phyloP scores from a whole-genome alignment of 73 alveolate genomes.

The Blepharisma stoltei region DNA sequence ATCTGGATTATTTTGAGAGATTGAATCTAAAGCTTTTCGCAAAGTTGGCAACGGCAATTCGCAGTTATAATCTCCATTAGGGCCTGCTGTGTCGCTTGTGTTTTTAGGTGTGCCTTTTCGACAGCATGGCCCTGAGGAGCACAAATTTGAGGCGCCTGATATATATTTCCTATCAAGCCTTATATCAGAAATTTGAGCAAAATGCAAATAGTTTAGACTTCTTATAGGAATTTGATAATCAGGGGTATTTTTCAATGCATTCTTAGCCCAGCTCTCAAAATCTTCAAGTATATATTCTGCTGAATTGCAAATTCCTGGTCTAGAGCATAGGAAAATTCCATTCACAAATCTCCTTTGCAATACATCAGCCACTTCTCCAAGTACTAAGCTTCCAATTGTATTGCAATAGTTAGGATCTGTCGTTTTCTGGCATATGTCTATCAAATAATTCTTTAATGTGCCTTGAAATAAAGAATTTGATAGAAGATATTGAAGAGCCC shows the following conservation, averaged over 20 bases:
- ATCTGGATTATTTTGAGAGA: not conserved
- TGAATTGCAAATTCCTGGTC: not conserved
- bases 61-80: constrained; percentile 1
- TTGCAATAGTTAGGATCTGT: no score
- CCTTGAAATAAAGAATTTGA: no score
- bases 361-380: not conserved
- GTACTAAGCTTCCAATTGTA: no score
- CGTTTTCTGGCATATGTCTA: no score
- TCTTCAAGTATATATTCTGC: not conserved
- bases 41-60: not conserved
- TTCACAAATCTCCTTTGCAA: not conserved
- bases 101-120: not conserved
- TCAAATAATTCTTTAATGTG: no score
- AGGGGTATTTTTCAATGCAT: not conserved
- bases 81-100: not conserved
- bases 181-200: constrained; percentile 8
- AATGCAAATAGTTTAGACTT: not conserved
- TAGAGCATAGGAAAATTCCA: not conserved
- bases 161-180: not conserved
- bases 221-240: not conserved
- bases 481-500: no score
- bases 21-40: not conserved
- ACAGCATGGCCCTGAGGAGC: not conserved
- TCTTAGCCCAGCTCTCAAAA: not conserved
- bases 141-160: not conserved